phyloP scores from a whole-genome alignment of 768 basidiomycete genomes.

The Podaxis sp. region DNA sequence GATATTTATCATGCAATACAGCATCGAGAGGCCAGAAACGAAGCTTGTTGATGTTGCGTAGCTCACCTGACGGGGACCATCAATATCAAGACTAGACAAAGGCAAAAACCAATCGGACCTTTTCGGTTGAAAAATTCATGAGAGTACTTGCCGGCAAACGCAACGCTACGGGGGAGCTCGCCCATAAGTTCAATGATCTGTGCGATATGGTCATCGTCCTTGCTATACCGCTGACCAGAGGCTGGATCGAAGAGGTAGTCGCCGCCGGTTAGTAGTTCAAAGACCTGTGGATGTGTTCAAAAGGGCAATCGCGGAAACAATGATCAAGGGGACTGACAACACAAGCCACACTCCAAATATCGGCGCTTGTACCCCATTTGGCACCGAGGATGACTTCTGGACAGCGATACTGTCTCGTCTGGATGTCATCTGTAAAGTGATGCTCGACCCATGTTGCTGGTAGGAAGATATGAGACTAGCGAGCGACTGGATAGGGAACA shows the following conservation, averaged over 20 bases:
- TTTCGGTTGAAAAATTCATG: slow-evolving; percentile 95
- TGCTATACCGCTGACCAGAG: slow-evolving; percentile 90
- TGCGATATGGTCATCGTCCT: slow-evolving; percentile 96
- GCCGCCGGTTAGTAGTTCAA: slow-evolving; percentile 94
- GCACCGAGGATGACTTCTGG: slow-evolving; percentile 97
- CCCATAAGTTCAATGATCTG: slow-evolving; percentile 97
- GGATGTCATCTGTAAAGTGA: slow-evolving; percentile 98
- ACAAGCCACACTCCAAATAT: slow-evolving; percentile 96
- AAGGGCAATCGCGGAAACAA: not conserved
- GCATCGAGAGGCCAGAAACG: slow-evolving; percentile 86
- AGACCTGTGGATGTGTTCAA: slow-evolving; percentile 52
- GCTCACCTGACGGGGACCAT: slow-evolving; percentile 49
- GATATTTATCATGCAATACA: slow-evolving; percentile 92
- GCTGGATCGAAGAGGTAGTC: slow-evolving; percentile 99
- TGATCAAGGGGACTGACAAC: slow-evolving; percentile 54
- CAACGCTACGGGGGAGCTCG: slow-evolving; percentile 80
- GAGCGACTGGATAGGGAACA: not conserved
- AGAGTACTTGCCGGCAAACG: slow-evolving; percentile 89
- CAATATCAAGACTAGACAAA: not conserved
- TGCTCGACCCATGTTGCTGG: slow-evolving; percentile 87
- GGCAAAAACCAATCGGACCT: slow-evolving; percentile 47
- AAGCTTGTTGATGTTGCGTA: slow-evolving; percentile 91
- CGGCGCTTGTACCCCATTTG: slow-evolving; percentile 93
- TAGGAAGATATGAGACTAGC: slow-evolving; percentile 1
- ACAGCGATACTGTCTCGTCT: slow-evolving; percentile 95